These are phyloP conservation scores for Helotiales sp. DNA, from an alignment of 2,329 filamentous ascomycete genomes.

Conservation along the genomic window DNA sequence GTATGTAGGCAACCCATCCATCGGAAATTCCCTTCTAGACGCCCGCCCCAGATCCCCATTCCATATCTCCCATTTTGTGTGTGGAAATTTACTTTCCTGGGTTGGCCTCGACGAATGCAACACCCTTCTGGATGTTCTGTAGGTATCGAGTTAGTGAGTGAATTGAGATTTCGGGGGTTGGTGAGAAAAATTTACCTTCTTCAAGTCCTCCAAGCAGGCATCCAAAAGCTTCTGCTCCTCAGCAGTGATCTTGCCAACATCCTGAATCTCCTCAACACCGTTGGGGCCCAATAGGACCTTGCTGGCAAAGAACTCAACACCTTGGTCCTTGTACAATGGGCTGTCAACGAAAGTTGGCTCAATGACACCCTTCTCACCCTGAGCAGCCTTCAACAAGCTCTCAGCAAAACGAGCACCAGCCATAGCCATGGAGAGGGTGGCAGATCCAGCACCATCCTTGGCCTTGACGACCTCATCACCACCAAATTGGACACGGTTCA, in stretches of 20 bases:
- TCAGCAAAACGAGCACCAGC: constrained; percentile 85
- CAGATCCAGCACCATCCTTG: constrained; percentile 96
- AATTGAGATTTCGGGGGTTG: background rate
- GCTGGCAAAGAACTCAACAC: constrained; percentile 95
- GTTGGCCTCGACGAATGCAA: constrained; percentile 63
- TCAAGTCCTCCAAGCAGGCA: constrained; percentile 80
- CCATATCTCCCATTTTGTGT: background rate
- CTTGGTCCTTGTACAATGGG: constrained; percentile 98
- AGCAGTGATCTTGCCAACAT: constrained; percentile 82
- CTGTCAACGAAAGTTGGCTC: constrained; percentile 98
- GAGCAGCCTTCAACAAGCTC: constrained; percentile 87
- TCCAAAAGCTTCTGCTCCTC: constrained; percentile 90
- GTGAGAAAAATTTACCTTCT: constrained; percentile 55
- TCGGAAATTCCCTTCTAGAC: constrained; percentile 13
- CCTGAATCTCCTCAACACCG: constrained; percentile 92
- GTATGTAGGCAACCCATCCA: constrained; percentile 12
- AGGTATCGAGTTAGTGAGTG: constrained; percentile 38
- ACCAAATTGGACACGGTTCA: constrained; percentile 93
- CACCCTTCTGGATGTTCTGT: constrained; percentile 92
- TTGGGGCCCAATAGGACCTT: constrained; percentile 94
- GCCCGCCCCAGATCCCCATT: background rate
- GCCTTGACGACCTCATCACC: constrained; percentile 99
- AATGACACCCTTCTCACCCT: constrained; percentile 92
- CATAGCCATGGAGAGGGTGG: constrained; percentile 98
- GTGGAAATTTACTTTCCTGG: constrained; percentile 58